These are phyloP conservation scores for Thelonectria rubi DNA, from an alignment of 2,329 filamentous ascomycete genomes.

Conservation along the genomic window DNA sequence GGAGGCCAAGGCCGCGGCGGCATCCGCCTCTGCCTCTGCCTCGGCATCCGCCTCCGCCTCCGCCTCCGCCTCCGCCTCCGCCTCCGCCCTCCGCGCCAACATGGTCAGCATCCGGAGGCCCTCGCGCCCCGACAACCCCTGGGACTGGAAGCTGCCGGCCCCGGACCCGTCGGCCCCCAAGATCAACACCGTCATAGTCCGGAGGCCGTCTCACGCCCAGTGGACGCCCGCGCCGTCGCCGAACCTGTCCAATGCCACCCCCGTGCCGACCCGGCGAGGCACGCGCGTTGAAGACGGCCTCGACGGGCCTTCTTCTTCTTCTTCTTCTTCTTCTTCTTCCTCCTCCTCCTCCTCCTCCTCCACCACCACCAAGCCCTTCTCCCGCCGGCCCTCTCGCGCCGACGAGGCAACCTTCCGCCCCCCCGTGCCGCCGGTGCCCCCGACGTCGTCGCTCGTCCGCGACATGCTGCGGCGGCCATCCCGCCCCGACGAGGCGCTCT, in stretches of 20 bases:
- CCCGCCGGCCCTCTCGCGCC: background rate
- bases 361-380: background rate
- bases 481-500: slow-evolving; percentile 31
- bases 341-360: too few species aligned
- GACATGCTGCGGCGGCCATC: slow-evolving; percentile 30
- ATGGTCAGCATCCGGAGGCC: slow-evolving; percentile 19
- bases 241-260: background rate
- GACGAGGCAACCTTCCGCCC: slow-evolving; percentile 1
- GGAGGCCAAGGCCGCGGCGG: background rate
- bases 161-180: slow-evolving; percentile 19
- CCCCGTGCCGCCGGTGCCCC: background rate
- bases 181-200: slow-evolving; percentile 24
- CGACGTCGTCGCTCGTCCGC: slow-evolving; percentile 1
- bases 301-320: background rate
- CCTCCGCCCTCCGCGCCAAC: slow-evolving; percentile 4
- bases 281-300: background rate
- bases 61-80: background rate
- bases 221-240: slow-evolving; percentile 7
- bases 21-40: background rate
- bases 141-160: slow-evolving; percentile 20
- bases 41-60: background rate
- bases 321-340: too few species aligned
- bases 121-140: slow-evolving; percentile 21
- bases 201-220: slow-evolving; percentile 6
- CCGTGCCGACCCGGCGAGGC: slow-evolving; percentile 1